These are phyloP conservation scores for Tolypocladium album DNA, from an alignment of 2,329 filamentous ascomycete genomes.

Conservation along the genomic window DNA sequence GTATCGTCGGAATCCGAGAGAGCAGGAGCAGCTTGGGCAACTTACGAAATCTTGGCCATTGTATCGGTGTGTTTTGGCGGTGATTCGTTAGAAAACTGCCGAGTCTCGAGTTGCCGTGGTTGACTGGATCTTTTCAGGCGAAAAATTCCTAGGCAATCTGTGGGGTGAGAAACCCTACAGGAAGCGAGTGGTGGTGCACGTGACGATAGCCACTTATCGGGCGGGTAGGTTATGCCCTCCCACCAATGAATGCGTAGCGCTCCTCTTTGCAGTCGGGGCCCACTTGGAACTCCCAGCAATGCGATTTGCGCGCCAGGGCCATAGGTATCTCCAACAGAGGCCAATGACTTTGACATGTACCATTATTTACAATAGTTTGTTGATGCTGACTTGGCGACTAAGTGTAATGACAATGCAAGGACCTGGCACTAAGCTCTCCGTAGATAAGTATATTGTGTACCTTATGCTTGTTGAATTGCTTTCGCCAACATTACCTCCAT, in stretches of 20 bases:
- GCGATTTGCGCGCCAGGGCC: not conserved
- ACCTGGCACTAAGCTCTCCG: not conserved
- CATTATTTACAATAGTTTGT: not conserved
- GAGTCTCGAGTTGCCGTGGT: conserved; percentile 25
- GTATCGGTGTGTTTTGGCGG: conserved; percentile 36
- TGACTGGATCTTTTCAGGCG: conserved; percentile 21
- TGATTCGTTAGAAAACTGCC: conserved; percentile 26
- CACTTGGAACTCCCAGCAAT: not conserved
- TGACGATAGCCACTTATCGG: conserved; percentile 18
- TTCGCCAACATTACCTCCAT: no score
- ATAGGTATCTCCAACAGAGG: no score
- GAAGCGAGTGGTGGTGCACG: conserved; percentile 20
- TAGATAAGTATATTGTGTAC: no score
- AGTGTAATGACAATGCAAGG: not conserved
- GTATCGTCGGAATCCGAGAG: conserved; percentile 4
- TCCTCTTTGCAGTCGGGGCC: not conserved
- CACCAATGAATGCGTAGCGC: not conserved
- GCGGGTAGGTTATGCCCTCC: not conserved
- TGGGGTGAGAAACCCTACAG: conserved; percentile 30
- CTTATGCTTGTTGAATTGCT: no score
- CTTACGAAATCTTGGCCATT: conserved; percentile 57
- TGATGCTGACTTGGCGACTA: not conserved
- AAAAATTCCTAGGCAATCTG: conserved; percentile 24
- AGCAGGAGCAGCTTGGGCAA: conserved; percentile 16
- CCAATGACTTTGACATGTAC: not conserved